phyloP scores from a whole-genome alignment of 129 eudicot genomes.

The Chrysanthemum lavandulifolium region DNA sequence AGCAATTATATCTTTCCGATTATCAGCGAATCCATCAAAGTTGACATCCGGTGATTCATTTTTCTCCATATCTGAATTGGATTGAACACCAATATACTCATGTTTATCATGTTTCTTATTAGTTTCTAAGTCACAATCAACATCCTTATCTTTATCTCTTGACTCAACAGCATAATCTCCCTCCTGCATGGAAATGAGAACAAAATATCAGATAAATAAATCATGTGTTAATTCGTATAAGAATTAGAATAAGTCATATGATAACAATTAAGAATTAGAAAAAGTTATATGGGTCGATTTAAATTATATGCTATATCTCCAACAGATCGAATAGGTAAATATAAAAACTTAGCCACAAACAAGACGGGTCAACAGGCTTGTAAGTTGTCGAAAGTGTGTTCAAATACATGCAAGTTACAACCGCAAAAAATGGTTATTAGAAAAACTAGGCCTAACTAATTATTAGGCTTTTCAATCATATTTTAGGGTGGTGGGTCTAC shows the following conservation, averaged over 20 bases:
- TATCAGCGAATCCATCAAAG: too few species aligned
- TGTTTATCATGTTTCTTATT: neutral
- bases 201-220: conserved; percentile 14
- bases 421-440: neutral
- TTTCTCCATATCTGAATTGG: too few species aligned
- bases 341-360: neutral
- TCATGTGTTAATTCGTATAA: too few species aligned
- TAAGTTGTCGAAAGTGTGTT: neutral
- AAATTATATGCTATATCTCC: too few species aligned
- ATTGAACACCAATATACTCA: neutral
- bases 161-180: conserved; percentile 31
- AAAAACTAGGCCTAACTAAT: neutral
- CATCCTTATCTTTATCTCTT: neutral
- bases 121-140: neutral
- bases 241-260: too few species aligned
- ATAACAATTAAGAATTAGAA: too few species aligned
- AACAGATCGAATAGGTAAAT: too few species aligned
- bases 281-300: too few species aligned
- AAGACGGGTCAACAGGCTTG: neutral
- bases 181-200: conserved; percentile 39
- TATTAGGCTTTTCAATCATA: conserved; percentile 3
- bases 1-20: too few species aligned
- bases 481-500: neutral
- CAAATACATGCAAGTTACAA: neutral
- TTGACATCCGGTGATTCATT: too few species aligned